phyloP scores from a whole-genome alignment of 2,329 filamentous ascomycete species.

The Fusarium chlamydosporum region DNA sequence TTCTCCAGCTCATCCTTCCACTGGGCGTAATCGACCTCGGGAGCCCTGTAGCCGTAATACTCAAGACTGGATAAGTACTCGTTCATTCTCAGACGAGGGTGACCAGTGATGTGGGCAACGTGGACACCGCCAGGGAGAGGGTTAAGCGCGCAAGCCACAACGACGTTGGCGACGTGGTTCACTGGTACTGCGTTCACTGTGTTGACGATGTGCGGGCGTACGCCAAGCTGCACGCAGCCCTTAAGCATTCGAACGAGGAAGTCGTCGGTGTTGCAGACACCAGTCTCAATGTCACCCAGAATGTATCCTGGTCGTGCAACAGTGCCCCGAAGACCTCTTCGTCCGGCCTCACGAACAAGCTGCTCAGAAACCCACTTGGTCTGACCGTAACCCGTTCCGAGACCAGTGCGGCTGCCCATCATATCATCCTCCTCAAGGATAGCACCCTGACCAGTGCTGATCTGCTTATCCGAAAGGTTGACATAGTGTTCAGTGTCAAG shows the following conservation, averaged over 20 bases:
- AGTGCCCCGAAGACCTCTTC: conserved; percentile 79
- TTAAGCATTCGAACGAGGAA: conserved; percentile 90
- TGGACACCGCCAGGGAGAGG: conserved; percentile 66
- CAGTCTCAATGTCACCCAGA: conserved; percentile 77
- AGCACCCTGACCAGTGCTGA: conserved; percentile 69
- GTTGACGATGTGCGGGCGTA: conserved; percentile 83
- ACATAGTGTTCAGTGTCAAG: conserved; percentile 88
- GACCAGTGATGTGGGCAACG: conserved; percentile 83
- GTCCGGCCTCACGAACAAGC: conserved; percentile 83
- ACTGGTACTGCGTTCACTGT: conserved; percentile 93
- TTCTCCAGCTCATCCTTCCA: conserved; percentile 70
- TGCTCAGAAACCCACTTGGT: conserved; percentile 85
- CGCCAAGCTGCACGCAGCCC: conserved; percentile 84
- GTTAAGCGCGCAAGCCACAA: conserved; percentile 79
- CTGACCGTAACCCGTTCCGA: conserved; percentile 91
- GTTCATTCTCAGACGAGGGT: conserved; percentile 83
- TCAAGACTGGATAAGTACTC: conserved; percentile 78
- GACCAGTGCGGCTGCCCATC: conserved; percentile 78
- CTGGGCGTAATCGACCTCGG: conserved; percentile 55
- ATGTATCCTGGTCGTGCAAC: conserved; percentile 90
- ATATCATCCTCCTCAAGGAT: conserved; percentile 73
- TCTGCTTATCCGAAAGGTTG: conserved; percentile 71
- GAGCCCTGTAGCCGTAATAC: conserved; percentile 80
- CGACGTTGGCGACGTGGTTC: conserved; percentile 83
- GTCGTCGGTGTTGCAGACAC: conserved; percentile 85